Conservation (phyloP, 805 yeast genomes). For the Kluyveromyces dobzhanskii region DNA sequence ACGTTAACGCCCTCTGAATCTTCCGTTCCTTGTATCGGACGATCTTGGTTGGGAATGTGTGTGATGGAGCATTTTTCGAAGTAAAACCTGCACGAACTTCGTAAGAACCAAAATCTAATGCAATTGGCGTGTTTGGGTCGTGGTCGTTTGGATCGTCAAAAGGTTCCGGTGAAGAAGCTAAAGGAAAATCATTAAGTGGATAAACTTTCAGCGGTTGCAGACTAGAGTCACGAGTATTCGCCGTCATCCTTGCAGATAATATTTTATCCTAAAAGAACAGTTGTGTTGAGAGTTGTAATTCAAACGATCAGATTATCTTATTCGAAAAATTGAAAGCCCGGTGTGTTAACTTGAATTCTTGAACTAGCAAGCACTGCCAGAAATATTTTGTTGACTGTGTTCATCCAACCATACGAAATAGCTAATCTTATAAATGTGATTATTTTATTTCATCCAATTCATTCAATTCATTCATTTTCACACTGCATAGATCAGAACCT, state of each 20-base stretch:
- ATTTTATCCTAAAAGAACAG: neutral
- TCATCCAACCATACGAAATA: no score
- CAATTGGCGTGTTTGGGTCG: constrained; percentile 55
- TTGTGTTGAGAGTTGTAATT: constrained; percentile 35
- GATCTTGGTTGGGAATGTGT: constrained; percentile 58
- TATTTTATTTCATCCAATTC: no score
- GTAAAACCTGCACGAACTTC: constrained; percentile 53
- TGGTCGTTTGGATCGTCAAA: constrained; percentile 24
- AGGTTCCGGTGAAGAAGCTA: constrained; percentile 26
- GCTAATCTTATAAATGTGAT: no score
- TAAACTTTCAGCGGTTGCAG: constrained; percentile 22
- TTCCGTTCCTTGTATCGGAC: constrained; percentile 77
- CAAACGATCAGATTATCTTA: constrained; percentile 70
- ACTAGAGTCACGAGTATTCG: constrained; percentile 21
- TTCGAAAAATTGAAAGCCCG: no score
- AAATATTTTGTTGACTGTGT: no score
- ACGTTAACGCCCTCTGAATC: constrained; percentile 48
- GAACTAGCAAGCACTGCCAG: no score
- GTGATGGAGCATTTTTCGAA: constrained; percentile 39
- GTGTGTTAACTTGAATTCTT: no score
- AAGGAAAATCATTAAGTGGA: constrained; percentile 21
- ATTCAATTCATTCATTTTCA: no score
- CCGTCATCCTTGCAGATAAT: constrained; percentile 21
- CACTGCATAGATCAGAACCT: no score
- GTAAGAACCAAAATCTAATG: constrained; percentile 76